These are phyloP conservation scores for Coemansia sp. DNA, from an alignment of 192 early-diverging fungal genomes.

Conservation along the genomic window DNA sequence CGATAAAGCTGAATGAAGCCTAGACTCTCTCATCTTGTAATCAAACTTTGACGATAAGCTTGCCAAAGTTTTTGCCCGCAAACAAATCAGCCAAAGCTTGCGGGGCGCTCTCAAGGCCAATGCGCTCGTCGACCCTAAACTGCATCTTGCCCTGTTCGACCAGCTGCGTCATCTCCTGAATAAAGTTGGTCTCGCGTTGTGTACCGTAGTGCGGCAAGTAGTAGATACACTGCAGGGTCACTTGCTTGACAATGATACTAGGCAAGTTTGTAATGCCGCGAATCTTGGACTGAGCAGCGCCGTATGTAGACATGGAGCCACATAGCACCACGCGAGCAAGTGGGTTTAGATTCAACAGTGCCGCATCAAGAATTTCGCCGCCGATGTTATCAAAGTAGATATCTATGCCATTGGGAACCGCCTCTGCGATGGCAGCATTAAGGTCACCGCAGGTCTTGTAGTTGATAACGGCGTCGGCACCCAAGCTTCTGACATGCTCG, in stretches of 20 bases:
- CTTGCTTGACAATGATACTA: slow-evolving; percentile 60
- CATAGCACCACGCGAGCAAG: slow-evolving; percentile 73
- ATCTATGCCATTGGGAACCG: slow-evolving; percentile 82
- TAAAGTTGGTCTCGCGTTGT: slow-evolving; percentile 58
- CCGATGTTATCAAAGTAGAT: slow-evolving; percentile 89
- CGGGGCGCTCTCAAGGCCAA: slow-evolving; percentile 72
- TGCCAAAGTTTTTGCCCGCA: slow-evolving; percentile 73
- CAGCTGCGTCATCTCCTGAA: slow-evolving; percentile 60
- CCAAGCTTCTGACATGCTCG: slow-evolving; percentile 65
- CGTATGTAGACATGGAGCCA: slow-evolving; percentile 76
- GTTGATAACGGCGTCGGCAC: slow-evolving; percentile 89
- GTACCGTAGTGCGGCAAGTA: slow-evolving; percentile 58
- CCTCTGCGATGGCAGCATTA: slow-evolving; percentile 59
- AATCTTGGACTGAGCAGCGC: slow-evolving; percentile 48
- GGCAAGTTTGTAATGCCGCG: slow-evolving; percentile 67
- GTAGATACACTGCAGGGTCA: slow-evolving; percentile 72
- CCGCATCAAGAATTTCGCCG: slow-evolving; percentile 79
- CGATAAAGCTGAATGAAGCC: not conserved
- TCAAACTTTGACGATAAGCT: slow-evolving; percentile 61
- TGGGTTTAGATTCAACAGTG: slow-evolving; percentile 65
- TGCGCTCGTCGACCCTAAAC: slow-evolving; percentile 62
- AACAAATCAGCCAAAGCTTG: slow-evolving; percentile 64
- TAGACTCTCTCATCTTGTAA: not conserved
- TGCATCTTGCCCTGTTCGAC: slow-evolving; percentile 64
- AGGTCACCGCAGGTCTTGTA: slow-evolving; percentile 78